Evolutionary conservation across 1,284 basidiomycete genomes (phyloP).

Genomic region (Leccinum angustisporum): DNA sequence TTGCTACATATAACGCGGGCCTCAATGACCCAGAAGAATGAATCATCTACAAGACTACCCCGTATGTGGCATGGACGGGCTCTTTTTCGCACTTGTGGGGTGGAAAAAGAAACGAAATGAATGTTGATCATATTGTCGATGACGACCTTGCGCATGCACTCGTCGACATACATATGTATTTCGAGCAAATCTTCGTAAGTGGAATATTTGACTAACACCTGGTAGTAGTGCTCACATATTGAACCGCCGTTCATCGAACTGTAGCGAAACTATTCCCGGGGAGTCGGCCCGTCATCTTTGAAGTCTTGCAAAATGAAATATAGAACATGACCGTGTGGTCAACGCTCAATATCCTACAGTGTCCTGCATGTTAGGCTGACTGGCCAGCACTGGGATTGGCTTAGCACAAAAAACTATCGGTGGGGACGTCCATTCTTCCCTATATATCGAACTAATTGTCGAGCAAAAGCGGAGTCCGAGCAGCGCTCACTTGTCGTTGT

Average conservation of each 20-base stretch:
- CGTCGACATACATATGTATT: background rate
- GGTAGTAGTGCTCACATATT: background rate
- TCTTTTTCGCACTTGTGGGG: background rate
- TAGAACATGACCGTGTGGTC: background rate
- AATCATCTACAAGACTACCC: background rate
- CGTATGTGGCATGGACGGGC: background rate
- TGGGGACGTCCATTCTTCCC: background rate
- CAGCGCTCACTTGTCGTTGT: background rate
- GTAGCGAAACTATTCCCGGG: background rate
- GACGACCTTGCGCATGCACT: too few relatives aligned
- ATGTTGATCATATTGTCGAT: background rate
- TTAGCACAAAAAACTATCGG: background rate
- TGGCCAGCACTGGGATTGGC: background rate
- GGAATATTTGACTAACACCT: background rate
- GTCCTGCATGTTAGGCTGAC: background rate
- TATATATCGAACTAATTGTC: background rate
- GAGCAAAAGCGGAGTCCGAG: background rate
- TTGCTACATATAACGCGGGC: too few relatives aligned
- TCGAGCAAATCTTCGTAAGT: background rate
- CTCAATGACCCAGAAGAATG: background rate
- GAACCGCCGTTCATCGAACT: background rate
- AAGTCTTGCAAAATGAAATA: background rate
- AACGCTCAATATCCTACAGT: background rate
- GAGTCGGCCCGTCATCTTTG: background rate
- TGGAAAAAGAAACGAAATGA: background rate